Evolutionary conservation across 306 rosid species (phyloP).

Genomic region (Crotalaria pallida): DNA sequence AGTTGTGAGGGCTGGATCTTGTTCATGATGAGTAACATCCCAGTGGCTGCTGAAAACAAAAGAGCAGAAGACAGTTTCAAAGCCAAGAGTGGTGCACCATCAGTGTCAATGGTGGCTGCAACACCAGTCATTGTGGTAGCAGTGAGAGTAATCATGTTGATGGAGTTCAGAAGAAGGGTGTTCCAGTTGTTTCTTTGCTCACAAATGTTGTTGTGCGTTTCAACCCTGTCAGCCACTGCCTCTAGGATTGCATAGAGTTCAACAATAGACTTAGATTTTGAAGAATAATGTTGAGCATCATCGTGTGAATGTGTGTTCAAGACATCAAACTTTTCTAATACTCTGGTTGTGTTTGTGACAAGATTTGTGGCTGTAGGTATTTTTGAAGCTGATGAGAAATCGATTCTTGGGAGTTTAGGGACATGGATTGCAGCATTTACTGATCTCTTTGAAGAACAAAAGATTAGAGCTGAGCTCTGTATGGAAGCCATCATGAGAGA

Average conservation of each 20-base stretch:
- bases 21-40: slow-evolving; percentile 13
- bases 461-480: slow-evolving; percentile 12
- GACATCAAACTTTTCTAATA: neutral
- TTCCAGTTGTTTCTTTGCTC: slow-evolving; percentile 29
- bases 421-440: neutral
- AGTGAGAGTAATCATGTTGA: slow-evolving; percentile 23
- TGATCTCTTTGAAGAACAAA: neutral
- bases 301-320: neutral
- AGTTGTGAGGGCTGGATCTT: slow-evolving; percentile 32
- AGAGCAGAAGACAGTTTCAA: slow-evolving; percentile 23
- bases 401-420: neutral
- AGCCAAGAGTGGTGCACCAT: slow-evolving; percentile 12
- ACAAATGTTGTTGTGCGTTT: slow-evolving; percentile 20
- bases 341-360: neutral
- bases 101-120: neutral
- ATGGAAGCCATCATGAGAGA: slow-evolving; percentile 54
- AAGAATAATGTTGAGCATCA: neutral
- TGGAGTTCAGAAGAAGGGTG: slow-evolving; percentile 22
- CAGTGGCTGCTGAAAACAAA: slow-evolving; percentile 18
- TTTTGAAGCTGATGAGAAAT: slow-evolving; percentile 1
- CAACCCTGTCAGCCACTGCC: slow-evolving; percentile 15
- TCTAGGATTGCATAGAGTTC: slow-evolving; percentile 14
- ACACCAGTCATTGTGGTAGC: slow-evolving; percentile 17
- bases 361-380: neutral
- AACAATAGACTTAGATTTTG: neutral